Base-by-base conservation (phyloP, 306 rosid genomes). In the Lathyrus oleraceus region DNA sequence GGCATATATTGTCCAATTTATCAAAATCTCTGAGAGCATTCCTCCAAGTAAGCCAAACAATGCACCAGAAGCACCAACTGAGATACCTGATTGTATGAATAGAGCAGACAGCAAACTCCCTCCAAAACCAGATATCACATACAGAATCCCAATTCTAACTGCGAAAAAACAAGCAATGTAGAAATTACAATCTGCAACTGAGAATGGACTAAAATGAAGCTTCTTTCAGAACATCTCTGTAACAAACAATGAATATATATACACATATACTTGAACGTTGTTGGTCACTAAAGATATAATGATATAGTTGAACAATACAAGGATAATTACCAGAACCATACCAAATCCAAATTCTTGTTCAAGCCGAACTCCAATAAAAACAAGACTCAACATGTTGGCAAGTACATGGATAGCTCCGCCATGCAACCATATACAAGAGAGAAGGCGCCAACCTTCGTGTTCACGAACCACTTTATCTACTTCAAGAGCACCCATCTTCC, bases 51-150 rank as follows among this genome's bases (percentile, higher is more conserved):
- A 85, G 66, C 97, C 97, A 81, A 91, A 91, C 47, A 88, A 85
- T 61, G 96, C 97, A 63, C 97, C 97, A 4, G 97, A 91, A 75
- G 97, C 96, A 75, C 97, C 97, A 68, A 91, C 97, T 5, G 97
- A 91, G 47, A 91, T 88, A 15, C 84, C 87, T 36, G 75, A 56
- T 74, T 81, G 74, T 62, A 88, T 79, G 74, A 91, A 88, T 42
- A 91, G 82, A 54, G 93, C 78, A 4, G 97, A 91, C 62, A 87
- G 67, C 79, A 91, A 77, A 79, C 89, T 88, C 61, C 97, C 97
- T 1, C 97, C 93, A 65, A 87, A 88, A 70, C 97, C 97, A 21
- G 96, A 84, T 64, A 91, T 51, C 81, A 87, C 56, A 62, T 91
- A 91, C 21, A 91, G 79, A 70, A 82, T 32, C 39, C 96, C 96